phyloP scores from a whole-genome alignment of 768 basidiomycete genomes.

The Rhizopogon salebrosus region DNA sequence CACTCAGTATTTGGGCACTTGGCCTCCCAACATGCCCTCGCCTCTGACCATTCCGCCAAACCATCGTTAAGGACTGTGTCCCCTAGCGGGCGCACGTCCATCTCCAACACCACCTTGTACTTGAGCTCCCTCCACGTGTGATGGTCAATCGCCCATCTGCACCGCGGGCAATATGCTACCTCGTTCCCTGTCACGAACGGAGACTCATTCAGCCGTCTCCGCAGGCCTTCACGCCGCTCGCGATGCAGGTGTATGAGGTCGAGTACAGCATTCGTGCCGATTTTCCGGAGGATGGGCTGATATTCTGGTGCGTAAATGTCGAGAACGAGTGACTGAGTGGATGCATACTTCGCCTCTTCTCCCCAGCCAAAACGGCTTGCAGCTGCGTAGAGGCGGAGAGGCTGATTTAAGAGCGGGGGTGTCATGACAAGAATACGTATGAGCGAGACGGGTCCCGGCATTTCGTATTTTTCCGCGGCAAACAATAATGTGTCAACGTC shows the following conservation, averaged over 20 bases:
- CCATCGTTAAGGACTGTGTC: slow-evolving; percentile 50
- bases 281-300: slow-evolving; percentile 39
- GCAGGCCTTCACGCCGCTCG: slow-evolving; percentile 43
- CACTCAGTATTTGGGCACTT: slow-evolving; percentile 44
- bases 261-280: slow-evolving; percentile 48
- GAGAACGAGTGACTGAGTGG: slow-evolving; percentile 48
- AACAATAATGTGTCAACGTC: slow-evolving; percentile 51
- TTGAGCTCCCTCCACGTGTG: slow-evolving; percentile 64
- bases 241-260: slow-evolving; percentile 53
- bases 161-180: slow-evolving; percentile 38
- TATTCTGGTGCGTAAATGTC: slow-evolving; percentile 44
- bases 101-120: slow-evolving; percentile 48
- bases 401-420: slow-evolving; percentile 42
- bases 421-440: slow-evolving; percentile 54
- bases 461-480: slow-evolving; percentile 67
- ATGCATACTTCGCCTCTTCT: slow-evolving; percentile 49
- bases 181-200: slow-evolving; percentile 54
- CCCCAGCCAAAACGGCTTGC: slow-evolving; percentile 58
- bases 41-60: slow-evolving; percentile 50
- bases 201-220: slow-evolving; percentile 44
- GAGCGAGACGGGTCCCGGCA: slow-evolving; percentile 58
- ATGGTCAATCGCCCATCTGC: slow-evolving; percentile 46
- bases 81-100: slow-evolving; percentile 54
- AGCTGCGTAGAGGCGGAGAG: slow-evolving; percentile 48
- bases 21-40: slow-evolving; percentile 57